Percentiles rank a stretch among this genome's conserved stretches.
These are phyloP conservation scores for Miscanthus lutarioriparius DNA, from an alignment of 176 grass and related monocot genomes.

Conservation along the genomic window DNA sequence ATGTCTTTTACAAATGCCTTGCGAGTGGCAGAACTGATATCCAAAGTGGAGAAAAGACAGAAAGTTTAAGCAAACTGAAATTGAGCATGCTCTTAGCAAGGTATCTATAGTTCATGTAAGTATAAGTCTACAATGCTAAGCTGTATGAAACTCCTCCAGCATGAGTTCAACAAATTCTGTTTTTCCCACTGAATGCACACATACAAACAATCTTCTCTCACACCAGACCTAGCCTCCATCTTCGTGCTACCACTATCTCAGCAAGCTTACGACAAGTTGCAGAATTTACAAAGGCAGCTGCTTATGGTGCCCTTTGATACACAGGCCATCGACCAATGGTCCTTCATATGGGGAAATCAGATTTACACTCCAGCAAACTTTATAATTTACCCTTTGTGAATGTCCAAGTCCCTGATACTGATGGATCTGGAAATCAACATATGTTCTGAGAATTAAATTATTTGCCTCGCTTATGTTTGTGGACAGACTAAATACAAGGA, in stretches of 20 bases:
- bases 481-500: constrained; percentile 2
- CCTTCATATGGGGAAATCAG: neutral
- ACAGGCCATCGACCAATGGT: neutral
- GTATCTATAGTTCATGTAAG: neutral
- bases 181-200: neutral
- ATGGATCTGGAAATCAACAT: neutral
- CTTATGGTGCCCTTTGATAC: neutral
- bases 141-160: neutral
- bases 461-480: neutral
- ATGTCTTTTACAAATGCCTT: no score
- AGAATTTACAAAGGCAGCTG: neutral
- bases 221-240: neutral
- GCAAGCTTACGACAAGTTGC: neutral
- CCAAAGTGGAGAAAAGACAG: no score
- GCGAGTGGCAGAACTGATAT: no score
- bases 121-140: neutral
- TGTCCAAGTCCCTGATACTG: neutral
- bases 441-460: neutral
- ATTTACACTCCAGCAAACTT: neutral
- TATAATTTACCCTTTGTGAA: neutral
- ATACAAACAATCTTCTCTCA: neutral
- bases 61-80: no score
- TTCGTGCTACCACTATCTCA: neutral
- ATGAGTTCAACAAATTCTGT: neutral
- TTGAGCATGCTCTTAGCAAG: constrained; percentile 12